Evolutionary conservation across 1,284 basidiomycete species (phyloP).

Genomic region (Tetrapyrgos nigripes): DNA sequence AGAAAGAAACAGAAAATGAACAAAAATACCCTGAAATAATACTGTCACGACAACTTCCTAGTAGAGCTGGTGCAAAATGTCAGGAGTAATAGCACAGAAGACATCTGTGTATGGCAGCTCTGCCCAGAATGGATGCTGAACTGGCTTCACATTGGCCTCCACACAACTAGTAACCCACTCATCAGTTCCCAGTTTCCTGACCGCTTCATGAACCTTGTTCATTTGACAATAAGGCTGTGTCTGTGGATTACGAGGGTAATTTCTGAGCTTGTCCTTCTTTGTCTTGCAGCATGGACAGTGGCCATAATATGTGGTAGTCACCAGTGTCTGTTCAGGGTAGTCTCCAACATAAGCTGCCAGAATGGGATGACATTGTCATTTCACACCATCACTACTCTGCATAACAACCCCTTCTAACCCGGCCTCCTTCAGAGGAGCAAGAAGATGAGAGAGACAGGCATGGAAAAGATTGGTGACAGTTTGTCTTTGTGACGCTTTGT

Average conservation of each 20-base stretch:
- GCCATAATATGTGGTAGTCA: conserved; percentile 33
- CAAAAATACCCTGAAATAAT: no score
- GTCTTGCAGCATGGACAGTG: not conserved
- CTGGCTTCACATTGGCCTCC: no score
- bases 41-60: conserved; percentile 46
- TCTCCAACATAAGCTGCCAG: no score
- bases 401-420: conserved; percentile 29
- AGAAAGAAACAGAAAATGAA: no score
- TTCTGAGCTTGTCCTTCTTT: conserved; percentile 15
- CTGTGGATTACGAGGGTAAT: not conserved
- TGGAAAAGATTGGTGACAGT: conserved; percentile 38
- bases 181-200: no score
- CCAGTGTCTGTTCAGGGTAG: no score
- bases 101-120: conserved; percentile 12
- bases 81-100: conserved; percentile 4
- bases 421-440: conserved; percentile 32
- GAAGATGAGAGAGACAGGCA: conserved; percentile 33
- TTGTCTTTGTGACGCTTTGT: conserved; percentile 24
- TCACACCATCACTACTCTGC: conserved; percentile 30
- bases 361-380: no score
- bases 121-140: conserved; percentile 20
- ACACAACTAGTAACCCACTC: no score
- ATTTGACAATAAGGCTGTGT: no score
- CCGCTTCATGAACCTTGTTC: no score
- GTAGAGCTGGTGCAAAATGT: conserved; percentile 33